phyloP scores from a whole-genome alignment of 768 basidiomycete species.

The Boletus fagicola region DNA sequence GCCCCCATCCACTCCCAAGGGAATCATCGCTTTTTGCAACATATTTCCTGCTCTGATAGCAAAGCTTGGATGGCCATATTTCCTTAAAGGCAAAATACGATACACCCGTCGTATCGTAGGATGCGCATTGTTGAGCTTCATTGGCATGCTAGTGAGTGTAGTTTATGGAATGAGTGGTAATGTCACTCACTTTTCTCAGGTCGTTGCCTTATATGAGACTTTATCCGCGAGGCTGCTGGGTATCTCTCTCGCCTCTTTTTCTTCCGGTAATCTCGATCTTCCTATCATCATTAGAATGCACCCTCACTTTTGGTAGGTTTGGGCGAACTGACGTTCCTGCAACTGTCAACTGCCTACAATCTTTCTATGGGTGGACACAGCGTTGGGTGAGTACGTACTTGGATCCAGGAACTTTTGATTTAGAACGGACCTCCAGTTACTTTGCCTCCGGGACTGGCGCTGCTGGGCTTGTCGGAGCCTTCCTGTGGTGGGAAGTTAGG shows the following conservation, averaged over 20 bases:
- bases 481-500: slow-evolving; percentile 92
- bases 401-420: background rate
- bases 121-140: slow-evolving; percentile 71
- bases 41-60: slow-evolving; percentile 84
- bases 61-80: slow-evolving; percentile 91
- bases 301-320: slow-evolving; percentile 53
- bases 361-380: slow-evolving; percentile 74
- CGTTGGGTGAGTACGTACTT: slow-evolving; percentile 58
- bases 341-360: slow-evolving; percentile 82
- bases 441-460: slow-evolving; percentile 95
- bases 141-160: slow-evolving; percentile 81
- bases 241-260: slow-evolving; percentile 81
- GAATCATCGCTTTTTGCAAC: slow-evolving; percentile 93
- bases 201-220: slow-evolving; percentile 70
- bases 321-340: slow-evolving; percentile 92
- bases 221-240: slow-evolving; percentile 73
- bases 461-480: slow-evolving; percentile 89
- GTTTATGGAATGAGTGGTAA: background rate
- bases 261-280: slow-evolving; percentile 56
- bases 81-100: slow-evolving; percentile 81
- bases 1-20: slow-evolving; percentile 88
- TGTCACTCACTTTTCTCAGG: slow-evolving; percentile 40
- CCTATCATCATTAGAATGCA: background rate
- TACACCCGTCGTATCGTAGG: slow-evolving; percentile 73
- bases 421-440: slow-evolving; percentile 49